Conservation (phyloP, 352 stramenopile genomes). For the Globisporangium viniferum region DNA sequence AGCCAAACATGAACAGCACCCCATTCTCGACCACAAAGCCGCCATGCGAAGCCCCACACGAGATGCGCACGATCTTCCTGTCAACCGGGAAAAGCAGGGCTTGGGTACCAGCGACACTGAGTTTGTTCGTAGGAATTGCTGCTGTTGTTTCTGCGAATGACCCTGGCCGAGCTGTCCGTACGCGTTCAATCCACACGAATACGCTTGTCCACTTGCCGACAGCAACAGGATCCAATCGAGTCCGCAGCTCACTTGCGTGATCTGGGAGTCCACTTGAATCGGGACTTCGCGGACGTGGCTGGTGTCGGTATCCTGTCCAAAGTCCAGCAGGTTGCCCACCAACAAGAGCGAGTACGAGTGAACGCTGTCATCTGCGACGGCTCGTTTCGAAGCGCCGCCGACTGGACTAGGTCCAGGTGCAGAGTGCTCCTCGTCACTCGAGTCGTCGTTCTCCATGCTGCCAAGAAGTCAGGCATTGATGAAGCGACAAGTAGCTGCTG, state of each 20-base stretch:
- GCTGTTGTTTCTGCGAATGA: slow-evolving; percentile 13
- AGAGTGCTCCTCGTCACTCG: background rate
- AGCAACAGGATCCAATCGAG: slow-evolving; percentile 52
- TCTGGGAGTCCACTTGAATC: slow-evolving; percentile 36
- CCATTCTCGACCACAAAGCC: slow-evolving; percentile 59
- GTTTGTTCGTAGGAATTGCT: background rate
- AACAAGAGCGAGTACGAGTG: slow-evolving; percentile 56
- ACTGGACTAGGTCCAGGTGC: background rate
- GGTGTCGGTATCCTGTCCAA: background rate
- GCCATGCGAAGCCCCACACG: slow-evolving; percentile 51
- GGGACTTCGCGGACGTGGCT: slow-evolving; percentile 35
- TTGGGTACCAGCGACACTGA: slow-evolving; percentile 9
- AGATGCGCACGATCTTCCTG: slow-evolving; percentile 38
- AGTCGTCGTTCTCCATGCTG: background rate
- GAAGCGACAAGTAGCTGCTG: background rate
- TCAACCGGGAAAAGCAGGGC: slow-evolving; percentile 28
- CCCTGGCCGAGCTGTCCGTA: slow-evolving; percentile 64
- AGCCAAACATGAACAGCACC: slow-evolving; percentile 68
- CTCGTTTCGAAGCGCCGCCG: background rate
- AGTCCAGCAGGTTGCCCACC: slow-evolving; percentile 38
- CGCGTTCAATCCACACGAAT: slow-evolving; percentile 16
- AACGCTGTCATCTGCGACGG: background rate
- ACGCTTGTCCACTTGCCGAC: slow-evolving; percentile 41
- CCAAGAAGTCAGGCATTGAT: background rate
- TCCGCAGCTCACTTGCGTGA: slow-evolving; percentile 44